A percentile compares a stretch with the other conserved stretches of the same genome.
Conservation (phyloP, 2,329 filamentous ascomycete genomes). For the Laburnicola sp. region DNA sequence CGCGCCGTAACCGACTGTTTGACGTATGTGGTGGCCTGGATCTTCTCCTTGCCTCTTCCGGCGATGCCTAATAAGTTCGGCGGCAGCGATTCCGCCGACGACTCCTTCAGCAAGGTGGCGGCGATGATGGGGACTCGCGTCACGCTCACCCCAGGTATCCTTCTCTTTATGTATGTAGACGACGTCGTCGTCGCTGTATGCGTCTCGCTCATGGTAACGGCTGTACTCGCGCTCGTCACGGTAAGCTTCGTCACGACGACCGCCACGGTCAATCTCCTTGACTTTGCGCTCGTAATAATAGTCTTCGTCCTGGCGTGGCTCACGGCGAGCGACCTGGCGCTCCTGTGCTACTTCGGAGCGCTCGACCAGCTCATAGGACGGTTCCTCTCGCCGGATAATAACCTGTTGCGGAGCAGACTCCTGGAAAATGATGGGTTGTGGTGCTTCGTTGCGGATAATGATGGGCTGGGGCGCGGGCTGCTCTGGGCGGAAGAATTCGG, state of each 20-base stretch:
- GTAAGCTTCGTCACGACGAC: conserved; percentile 44
- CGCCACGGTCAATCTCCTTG: conserved; percentile 56
- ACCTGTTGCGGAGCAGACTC: conserved; percentile 55
- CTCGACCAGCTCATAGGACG: conserved; percentile 63
- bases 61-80: conserved; percentile 62
- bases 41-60: conserved; percentile 60
- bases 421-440: conserved; percentile 59
- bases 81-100: conserved; percentile 62
- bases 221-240: conserved; percentile 43
- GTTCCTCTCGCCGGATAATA: conserved; percentile 56
- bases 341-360: conserved; percentile 59
- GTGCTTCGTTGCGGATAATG: conserved; percentile 55
- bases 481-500: conserved; percentile 56
- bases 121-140: conserved; percentile 53
- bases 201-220: conserved; percentile 48
- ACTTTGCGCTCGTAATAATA: conserved; percentile 57
- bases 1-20: conserved; percentile 62
- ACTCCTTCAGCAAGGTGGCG: conserved; percentile 66
- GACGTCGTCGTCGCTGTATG: conserved; percentile 64
- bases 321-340: conserved; percentile 49
- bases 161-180: conserved; percentile 62
- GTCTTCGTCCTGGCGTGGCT: conserved; percentile 57
- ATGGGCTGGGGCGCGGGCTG: conserved; percentile 46
- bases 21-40: conserved; percentile 55
- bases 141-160: conserved; percentile 44